Evolutionary conservation across 768 basidiomycete genomes (phyloP), one percentile per base, ranked within the genome.

Genomic region (Amanita rimosa): DNA sequence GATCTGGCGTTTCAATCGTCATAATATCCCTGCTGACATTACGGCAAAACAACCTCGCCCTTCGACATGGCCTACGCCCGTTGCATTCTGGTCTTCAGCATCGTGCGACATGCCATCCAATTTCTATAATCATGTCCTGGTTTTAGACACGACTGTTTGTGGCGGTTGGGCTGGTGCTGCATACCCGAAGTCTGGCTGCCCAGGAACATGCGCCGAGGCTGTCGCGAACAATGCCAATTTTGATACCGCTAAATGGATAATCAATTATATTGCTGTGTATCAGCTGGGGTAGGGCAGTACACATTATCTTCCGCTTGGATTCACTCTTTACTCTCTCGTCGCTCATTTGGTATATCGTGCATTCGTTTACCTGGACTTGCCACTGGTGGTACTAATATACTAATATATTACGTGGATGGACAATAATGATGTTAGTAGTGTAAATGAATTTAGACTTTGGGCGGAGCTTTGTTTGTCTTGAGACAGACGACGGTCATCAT

Each of bases 221-320:
- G 75, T 83, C 37, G 66, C 72, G 14, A 67, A 85, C 57, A 73
- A 79, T 14, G 64, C 57, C 17, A 84, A 80, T 64, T 85, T 77
- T 59, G 24, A 52, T 19, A 45, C 65, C 55, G 76, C 78, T 9
- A 62, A 73, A 58, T 80, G 78, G 78, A 63, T 67, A 51, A 65
- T 81, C 60, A 75, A 76, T 56, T 78, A 73, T 55, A 64, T 81
- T 48, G 71, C 74, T 29, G 72, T 78, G 40, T 81, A 75, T 62
- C 61, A 75, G 35, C 54, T 39, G 47, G 42, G 19, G 13, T 13
- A 31, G 37, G 46, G 39, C 50, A 14, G 14, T 19, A 11, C 8
- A 16, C 7, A 27, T 35, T 21, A n/a, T 29, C 7, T 44, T 47
- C 35, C 34, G 36, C 46, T 29, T 21, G 43, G 49, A 21, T 42